A percentile compares a stretch with the other conserved stretches of the same genome.
Conservation (phyloP, 2,329 filamentous ascomycete genomes). For the Aspergillus puulaauensis region DNA sequence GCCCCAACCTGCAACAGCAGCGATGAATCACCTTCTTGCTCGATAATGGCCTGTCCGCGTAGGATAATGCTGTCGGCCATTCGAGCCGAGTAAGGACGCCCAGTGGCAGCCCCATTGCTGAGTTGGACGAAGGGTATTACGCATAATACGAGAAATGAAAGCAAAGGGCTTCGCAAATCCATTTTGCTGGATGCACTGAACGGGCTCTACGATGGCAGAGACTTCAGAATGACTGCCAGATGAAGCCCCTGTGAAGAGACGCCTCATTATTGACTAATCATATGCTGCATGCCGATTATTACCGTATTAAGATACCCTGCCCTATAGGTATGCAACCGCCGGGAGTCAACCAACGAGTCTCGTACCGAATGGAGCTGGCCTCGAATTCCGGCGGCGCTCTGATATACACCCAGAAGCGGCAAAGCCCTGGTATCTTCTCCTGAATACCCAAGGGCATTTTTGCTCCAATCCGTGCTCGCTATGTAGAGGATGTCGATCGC, state of each 20-base stretch:
- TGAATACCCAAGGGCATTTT: no score
- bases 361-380: no score
- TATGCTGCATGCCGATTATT: neutral
- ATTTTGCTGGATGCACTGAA: neutral
- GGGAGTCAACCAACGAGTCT: no score
- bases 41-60: constrained; percentile 21
- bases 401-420: no score
- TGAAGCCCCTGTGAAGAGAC: neutral
- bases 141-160: neutral
- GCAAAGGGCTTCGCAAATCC: neutral
- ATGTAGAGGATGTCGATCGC: no score
- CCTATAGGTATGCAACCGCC: no score
- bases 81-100: constrained; percentile 24
- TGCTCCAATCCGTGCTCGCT: no score
- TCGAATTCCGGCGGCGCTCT: no score
- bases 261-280: neutral
- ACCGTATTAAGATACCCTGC: no score
- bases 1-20: constrained; percentile 21
- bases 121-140: neutral
- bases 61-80: constrained; percentile 30
- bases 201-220: neutral
- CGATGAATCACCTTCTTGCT: constrained; percentile 9
- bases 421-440: no score
- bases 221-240: neutral
- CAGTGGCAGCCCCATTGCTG: neutral